Evolutionary conservation across 2,329 filamentous ascomycete genomes (phyloP).

Genomic region (Diplocarpon rosae): DNA sequence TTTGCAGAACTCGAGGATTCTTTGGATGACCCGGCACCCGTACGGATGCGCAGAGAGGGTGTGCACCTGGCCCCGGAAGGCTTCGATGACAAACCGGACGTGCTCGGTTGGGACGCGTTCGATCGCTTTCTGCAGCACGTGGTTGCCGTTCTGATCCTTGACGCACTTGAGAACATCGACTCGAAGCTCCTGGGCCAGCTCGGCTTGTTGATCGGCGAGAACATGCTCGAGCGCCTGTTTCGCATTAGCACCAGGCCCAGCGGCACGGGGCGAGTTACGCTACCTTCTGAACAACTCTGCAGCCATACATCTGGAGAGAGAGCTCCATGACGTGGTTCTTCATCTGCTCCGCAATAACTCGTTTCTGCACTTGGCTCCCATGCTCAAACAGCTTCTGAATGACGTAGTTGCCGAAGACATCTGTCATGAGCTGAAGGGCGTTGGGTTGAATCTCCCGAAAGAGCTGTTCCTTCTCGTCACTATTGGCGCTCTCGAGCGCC

Average conservation of each 20-base stretch:
- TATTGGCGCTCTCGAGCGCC: conserved; percentile 85
- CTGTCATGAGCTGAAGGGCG: conserved; percentile 80
- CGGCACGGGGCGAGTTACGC: no score
- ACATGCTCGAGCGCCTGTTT: conserved; percentile 77
- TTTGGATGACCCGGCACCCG: conserved; percentile 86
- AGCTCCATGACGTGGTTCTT: conserved; percentile 70
- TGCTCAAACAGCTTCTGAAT: conserved; percentile 98
- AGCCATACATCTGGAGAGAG: conserved; percentile 84
- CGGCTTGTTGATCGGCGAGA: conserved; percentile 80
- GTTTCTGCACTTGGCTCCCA: conserved; percentile 89
- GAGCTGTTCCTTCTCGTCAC: conserved; percentile 85
- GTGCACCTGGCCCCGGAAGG: conserved; percentile 65
- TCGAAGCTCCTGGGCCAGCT: conserved; percentile 74
- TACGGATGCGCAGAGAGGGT: conserved; percentile 69
- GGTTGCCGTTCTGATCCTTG: conserved; percentile 85
- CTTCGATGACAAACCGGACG: conserved; percentile 75
- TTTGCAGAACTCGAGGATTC: conserved; percentile 75
- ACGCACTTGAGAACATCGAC: conserved; percentile 66
- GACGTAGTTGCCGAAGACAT: conserved; percentile 97
- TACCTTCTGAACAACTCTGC: conserved; percentile 90
- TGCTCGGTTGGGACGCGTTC: conserved; percentile 66
- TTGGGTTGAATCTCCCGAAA: conserved; percentile 83
- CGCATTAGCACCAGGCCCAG: conserved; percentile 10
- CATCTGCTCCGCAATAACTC: conserved; percentile 75
- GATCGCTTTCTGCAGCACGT: conserved; percentile 91